phyloP scores from a whole-genome alignment of 352 stramenopile genomes.

The Ochromonadaceae sp. region DNA sequence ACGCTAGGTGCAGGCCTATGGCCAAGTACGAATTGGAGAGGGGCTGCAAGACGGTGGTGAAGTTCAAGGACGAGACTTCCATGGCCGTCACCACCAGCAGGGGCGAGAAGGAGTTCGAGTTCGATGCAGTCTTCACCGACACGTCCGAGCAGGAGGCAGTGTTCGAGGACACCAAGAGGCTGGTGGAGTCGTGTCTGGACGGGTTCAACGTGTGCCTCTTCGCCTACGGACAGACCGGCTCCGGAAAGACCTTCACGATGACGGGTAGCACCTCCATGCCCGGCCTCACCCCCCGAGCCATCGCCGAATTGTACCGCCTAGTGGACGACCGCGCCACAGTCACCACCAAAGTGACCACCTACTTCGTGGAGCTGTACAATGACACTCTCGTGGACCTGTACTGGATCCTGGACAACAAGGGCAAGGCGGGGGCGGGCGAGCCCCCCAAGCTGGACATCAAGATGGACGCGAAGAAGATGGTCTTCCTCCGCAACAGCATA shows the following conservation, averaged over 20 bases:
- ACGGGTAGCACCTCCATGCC: slow-evolving; percentile 47
- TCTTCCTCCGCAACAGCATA: slow-evolving; percentile 64
- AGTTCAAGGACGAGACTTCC: slow-evolving; percentile 43
- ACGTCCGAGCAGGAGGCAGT: slow-evolving; percentile 43
- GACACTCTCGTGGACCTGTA: slow-evolving; percentile 66
- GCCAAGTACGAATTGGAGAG: slow-evolving; percentile 59
- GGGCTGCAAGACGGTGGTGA: slow-evolving; percentile 38
- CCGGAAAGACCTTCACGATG: slow-evolving; percentile 84
- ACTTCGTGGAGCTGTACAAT: slow-evolving; percentile 81
- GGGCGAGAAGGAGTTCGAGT: slow-evolving; percentile 64
- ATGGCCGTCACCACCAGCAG: slow-evolving; percentile 55
- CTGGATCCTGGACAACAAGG: slow-evolving; percentile 48
- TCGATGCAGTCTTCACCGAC: slow-evolving; percentile 64
- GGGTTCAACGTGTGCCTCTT: slow-evolving; percentile 60
- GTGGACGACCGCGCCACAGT: slow-evolving; percentile 34
- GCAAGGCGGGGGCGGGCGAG: slow-evolving; percentile 21
- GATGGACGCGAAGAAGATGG: slow-evolving; percentile 61
- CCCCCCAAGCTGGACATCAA: slow-evolving; percentile 76
- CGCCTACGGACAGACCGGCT: slow-evolving; percentile 77
- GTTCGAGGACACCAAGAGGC: slow-evolving; percentile 76
- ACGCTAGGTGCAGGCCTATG: slow-evolving; percentile 69
- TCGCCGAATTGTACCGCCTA: slow-evolving; percentile 60
- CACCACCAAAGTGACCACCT: slow-evolving; percentile 51
- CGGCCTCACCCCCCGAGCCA: slow-evolving; percentile 60
- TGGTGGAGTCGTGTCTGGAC: slow-evolving; percentile 68